Base-by-base conservation (phyloP, 108 stramenopile species). In the Conticribra weissflogii region DNA sequence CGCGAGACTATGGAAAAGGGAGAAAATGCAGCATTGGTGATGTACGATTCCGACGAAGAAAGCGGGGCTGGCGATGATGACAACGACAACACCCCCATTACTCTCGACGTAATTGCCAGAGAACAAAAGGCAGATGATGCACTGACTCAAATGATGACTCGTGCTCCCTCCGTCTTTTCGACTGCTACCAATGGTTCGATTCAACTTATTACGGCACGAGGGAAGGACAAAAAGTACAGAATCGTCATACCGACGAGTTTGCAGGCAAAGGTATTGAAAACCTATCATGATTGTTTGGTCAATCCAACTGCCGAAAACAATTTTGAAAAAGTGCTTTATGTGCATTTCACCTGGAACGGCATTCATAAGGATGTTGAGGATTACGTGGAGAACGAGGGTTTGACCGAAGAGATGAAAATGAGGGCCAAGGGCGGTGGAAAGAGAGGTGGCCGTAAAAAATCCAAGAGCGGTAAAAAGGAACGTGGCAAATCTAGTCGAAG, bases 331-430 rank as follows among this genome's bases (percentile, higher is more conserved):
- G 72, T 63, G 22, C 33, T 73, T 22, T 73, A 73, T 28, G 63
- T 58, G 0, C 72, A 73, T 45, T 73, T 73, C 21, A 73, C 72
- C 9, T 73, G 72, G 72, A 73, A 73, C 36, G 72, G 72, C 1
- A 73, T 73, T 25, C 72, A 73, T 23, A 31, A 34, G 21, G 72
- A 73, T 51, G 63, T 73, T 2, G 72, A 55, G 12, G 63, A 73
- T 0, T 73, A 73, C 14, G 72, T 64, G 19, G 45, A 46, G 33
- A 54, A 73, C 41, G 63, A 60, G 23, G 72, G 72, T 16, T 50
- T 73, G 72, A 73, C 72, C 3, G 59, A 73, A 34, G 72, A 73
- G 48, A 73, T 73, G 72, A 59, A 3, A 25, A 33, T 41, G 36
- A 41, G 36, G 36, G 36, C 8, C 5, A 41, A 41, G 36, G 12